These are phyloP conservation scores for Rosa rugosa DNA, from an alignment of 306 rosid species.

Conservation along the genomic window DNA sequence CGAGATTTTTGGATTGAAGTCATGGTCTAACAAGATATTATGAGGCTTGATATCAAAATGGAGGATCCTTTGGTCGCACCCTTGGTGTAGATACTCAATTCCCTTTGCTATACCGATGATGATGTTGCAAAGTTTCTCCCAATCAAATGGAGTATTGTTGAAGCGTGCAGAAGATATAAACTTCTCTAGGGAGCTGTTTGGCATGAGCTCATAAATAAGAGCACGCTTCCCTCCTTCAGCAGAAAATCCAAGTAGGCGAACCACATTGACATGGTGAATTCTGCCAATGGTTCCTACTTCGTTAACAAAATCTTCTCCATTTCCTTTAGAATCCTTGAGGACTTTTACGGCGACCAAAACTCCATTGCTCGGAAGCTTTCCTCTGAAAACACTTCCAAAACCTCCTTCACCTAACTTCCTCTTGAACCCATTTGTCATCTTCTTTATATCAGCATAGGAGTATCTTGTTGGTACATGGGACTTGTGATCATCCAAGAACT, in stretches of 20 bases:
- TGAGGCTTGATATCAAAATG: slow-evolving; percentile 49
- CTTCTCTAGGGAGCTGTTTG: slow-evolving; percentile 37
- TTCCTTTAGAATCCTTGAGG: slow-evolving; percentile 9
- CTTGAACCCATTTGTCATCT: slow-evolving; percentile 35
- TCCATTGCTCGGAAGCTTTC: slow-evolving; percentile 21
- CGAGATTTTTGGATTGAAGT: slow-evolving; percentile 32
- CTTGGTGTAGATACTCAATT: slow-evolving; percentile 48
- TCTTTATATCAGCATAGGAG: slow-evolving; percentile 37
- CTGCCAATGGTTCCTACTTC: slow-evolving; percentile 44
- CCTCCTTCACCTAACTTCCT: slow-evolving; percentile 39
- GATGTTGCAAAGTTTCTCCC: slow-evolving; percentile 32
- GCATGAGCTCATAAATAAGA: slow-evolving; percentile 38
- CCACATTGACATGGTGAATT: slow-evolving; percentile 48
- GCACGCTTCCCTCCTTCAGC: slow-evolving; percentile 42
- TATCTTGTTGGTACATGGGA: slow-evolving; percentile 42
- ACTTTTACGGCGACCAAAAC: slow-evolving; percentile 3
- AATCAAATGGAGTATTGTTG: slow-evolving; percentile 24
- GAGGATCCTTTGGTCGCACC: slow-evolving; percentile 36
- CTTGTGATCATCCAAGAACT: slow-evolving; percentile 39
- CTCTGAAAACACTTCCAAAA: slow-evolving; percentile 40
- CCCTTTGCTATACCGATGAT: slow-evolving; percentile 43
- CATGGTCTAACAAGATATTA: slow-evolving; percentile 37
- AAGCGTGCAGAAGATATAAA: slow-evolving; percentile 13
- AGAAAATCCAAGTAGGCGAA: slow-evolving; percentile 45
- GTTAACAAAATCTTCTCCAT: slow-evolving; percentile 16